Evolutionary conservation across 2,329 filamentous ascomycete genomes (phyloP), one percentile per base, ranked within the genome.

Genomic region (Lecanicillium sp.): DNA sequence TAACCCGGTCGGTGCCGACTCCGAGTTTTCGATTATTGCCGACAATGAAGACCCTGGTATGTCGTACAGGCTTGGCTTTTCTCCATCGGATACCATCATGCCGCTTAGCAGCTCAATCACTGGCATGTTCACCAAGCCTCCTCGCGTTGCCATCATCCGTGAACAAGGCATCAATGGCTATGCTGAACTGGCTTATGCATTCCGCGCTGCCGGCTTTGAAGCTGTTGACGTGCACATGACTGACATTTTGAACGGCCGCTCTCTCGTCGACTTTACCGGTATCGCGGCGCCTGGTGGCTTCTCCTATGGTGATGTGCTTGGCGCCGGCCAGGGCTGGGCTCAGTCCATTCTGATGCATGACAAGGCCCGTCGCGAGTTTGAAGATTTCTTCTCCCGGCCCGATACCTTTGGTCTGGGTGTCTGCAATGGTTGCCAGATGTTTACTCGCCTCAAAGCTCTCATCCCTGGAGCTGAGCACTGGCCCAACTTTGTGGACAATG

Each of bases 121-220:
- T 37, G 56, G 60, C 47, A 49, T 70, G 42, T 76, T 87, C 55
- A 71, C 70, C 45, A 73, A 67, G 50, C 51, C 58, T 61, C 84
- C 85, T 2, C 78, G 80, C 22, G 89, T 98, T 17, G 92, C 92
- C 31, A 94, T 98, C 50, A 78, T 98, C 16, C 77, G 92, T 55
- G 92, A 96, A 61, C 88, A 95, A 60, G 92, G 92, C 58, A 86
- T 95, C 49, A 96, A 98, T 64, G 86, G 89, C 30, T 79, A 95
- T 52, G 81, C 87, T n/a, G 92, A 98, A 61, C 94, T 98, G 86
- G 92, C 92, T 1, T 96, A 94, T 55, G 88, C 89, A 35, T 96
- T 96, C 72, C 80, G 83, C 48, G 80, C 80, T 27, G 90, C 92
- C 31, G 90, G 90, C 28, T 96, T 96, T 65, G 82, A 88, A 35